Percentiles rank a stretch among this genome's conserved stretches.
Conservation (phyloP, 139 green algal species). For the Picochlorum sp. region DNA sequence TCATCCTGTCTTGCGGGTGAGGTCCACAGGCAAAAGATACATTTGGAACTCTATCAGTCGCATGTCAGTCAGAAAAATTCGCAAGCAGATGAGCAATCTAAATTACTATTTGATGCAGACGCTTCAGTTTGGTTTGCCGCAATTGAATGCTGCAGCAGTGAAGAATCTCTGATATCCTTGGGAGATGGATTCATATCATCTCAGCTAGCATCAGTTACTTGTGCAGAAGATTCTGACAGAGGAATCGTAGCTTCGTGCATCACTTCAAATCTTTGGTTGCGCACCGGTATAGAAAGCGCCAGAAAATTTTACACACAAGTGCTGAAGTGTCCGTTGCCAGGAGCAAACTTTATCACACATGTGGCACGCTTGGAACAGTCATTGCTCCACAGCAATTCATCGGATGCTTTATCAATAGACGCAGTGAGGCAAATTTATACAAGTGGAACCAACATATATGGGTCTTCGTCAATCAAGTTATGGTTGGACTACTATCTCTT, state of each 20-base stretch:
- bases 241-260: conserved; percentile 32
- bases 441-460: conserved; percentile 40
- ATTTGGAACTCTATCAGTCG: too few species aligned
- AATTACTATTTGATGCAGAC: too few species aligned
- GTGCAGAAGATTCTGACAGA: conserved; percentile 32
- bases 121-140: too few species aligned
- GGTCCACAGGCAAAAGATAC: too few species aligned
- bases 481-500: conserved; percentile 54
- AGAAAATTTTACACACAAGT: conserved; percentile 40
- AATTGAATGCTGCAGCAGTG: too few species aligned
- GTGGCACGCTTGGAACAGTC: conserved; percentile 43
- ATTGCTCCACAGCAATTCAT: neutral
- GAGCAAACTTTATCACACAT: conserved; percentile 45
- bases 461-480: conserved; percentile 32
- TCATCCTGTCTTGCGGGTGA: too few species aligned
- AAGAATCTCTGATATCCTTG: too few species aligned
- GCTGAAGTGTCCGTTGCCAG: conserved; percentile 41
- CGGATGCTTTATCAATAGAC: neutral
- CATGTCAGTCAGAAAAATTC: too few species aligned
- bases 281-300: conserved; percentile 28
- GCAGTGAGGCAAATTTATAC: conserved; percentile 5
- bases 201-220: too few species aligned
- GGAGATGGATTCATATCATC: too few species aligned
- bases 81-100: too few species aligned
- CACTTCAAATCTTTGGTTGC: conserved; percentile 7